Base-by-base conservation (phyloP, 2,329 filamentous ascomycete species). In the Epichloe sylvatica region DNA sequence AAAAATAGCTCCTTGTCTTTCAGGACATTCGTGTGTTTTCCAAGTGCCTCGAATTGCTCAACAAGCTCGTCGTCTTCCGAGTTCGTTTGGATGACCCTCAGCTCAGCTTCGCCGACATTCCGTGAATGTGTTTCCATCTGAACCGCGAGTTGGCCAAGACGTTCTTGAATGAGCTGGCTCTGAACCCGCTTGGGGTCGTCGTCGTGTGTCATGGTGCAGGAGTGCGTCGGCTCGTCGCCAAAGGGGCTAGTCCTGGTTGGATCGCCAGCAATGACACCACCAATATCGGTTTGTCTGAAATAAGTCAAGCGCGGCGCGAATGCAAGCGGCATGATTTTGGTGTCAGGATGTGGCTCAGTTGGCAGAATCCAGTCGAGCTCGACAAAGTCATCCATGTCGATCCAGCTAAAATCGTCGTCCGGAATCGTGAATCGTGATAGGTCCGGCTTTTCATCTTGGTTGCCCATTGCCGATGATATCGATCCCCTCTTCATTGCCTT, bases 361-460 rank as follows among this genome's bases (percentile, higher is more conserved):
- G 91, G 91, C 23, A 96, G 69, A 49, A 95, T 90, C 91, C 91
- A 97, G 63, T 96, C 94, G 21, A 98, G 71, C 64, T 98, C 92
- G 33, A 98, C 90, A 66, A 98, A 98, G 63, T 98, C 92, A 62
- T 98, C 92, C 89, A 98, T 97, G 61, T 98, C 92, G 54, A 98
- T 90, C 92, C 92, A 98, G 49, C 84, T 89, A 57, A 89, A 82
- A 60, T 98, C 92, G 49, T 94, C 86, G 63, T 98, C 92, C 0
- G 92, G 91, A 46, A 98, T 98, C 0, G 83, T 91, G 62, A 98
- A 98, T 48, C 84, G 83, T 0, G 90, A 94, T 46, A 95, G 73
- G 62, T 91, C 84, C 3, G 78, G 78, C 7, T 77, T 76, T 8
- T 76, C 75, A 25, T 80, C 76, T 47, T 75, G 67, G 48, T 17